phyloP scores from a whole-genome alignment of 805 yeast species.

The Komagataella kurtzmanii region DNA sequence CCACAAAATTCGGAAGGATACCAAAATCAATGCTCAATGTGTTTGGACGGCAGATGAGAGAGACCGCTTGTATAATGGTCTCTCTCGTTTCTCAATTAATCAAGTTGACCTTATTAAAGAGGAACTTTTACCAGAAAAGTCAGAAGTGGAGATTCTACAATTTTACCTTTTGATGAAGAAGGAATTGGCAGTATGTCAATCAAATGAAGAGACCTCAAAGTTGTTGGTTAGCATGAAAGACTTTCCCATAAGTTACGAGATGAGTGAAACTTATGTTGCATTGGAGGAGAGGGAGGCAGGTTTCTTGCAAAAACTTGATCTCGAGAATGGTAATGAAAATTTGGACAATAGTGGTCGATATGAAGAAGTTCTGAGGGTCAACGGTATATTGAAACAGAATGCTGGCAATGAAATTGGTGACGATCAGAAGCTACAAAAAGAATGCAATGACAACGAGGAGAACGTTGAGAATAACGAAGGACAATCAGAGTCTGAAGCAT shows the following conservation, averaged over 20 bases:
- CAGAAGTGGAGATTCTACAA: constrained; percentile 22
- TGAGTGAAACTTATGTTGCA: constrained; percentile 22
- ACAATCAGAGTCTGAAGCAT: too few relatives aligned
- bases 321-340: neutral
- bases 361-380: neutral
- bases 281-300: constrained; percentile 22
- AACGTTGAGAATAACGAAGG: neutral
- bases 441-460: neutral
- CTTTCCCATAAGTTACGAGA: constrained; percentile 33
- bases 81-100: constrained; percentile 25
- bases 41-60: neutral
- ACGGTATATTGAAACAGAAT: neutral
- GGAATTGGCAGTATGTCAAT: constrained; percentile 6
- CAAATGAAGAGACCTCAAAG: neutral
- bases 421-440: too few relatives aligned
- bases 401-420: neutral
- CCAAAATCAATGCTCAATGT: neutral
- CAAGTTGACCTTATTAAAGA: constrained; percentile 20
- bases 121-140: constrained; percentile 20
- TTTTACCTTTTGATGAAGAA: constrained; percentile 22
- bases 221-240: constrained; percentile 19
- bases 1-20: neutral
- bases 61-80: neutral
- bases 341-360: neutral
- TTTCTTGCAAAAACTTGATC: neutral